Percentiles rank a stretch among this genome's conserved stretches.
phyloP scores from a whole-genome alignment of 345 rosid genomes.

The Erucastrum elatum region DNA sequence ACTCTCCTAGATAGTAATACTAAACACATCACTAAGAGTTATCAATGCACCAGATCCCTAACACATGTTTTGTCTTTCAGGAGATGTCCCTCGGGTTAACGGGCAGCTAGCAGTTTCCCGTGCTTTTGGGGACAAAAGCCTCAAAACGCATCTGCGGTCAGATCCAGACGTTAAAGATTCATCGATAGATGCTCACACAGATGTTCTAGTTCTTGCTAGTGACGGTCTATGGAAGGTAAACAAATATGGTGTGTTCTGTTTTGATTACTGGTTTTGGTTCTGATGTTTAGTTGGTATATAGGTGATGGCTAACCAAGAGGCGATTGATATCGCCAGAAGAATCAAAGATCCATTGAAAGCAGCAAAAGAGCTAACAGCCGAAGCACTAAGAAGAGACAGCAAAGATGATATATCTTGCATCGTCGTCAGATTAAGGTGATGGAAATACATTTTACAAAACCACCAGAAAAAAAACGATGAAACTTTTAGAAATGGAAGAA shows the following conservation, averaged over 20 bases:
- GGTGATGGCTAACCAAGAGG: conserved; percentile 85
- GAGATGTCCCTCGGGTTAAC: conserved; percentile 71
- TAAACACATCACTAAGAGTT: not conserved
- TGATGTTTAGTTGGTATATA: conserved; percentile 4
- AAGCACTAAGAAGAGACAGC: conserved; percentile 65
- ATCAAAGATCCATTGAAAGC: conserved; percentile 72
- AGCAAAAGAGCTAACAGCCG: conserved; percentile 64
- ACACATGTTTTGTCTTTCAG: conserved; percentile 38
- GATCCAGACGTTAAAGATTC: conserved; percentile 58
- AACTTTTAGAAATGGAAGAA: conserved; percentile 8
- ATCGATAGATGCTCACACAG: conserved; percentile 44
- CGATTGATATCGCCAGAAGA: conserved; percentile 65
- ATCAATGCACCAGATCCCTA: not conserved
- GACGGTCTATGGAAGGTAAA: conserved; percentile 75
- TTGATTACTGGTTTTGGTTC: not conserved
- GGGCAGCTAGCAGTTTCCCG: conserved; percentile 77
- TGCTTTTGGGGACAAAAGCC: conserved; percentile 72
- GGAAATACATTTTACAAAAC: conserved; percentile 19
- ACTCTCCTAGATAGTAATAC: not conserved
- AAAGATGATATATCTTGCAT: conserved; percentile 82
- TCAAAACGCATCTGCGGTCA: conserved; percentile 67
- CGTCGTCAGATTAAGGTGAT: conserved; percentile 63
- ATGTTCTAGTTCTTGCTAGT: conserved; percentile 69
- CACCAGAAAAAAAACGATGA: not conserved
- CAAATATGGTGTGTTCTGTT: not conserved